Evolutionary conservation across 2,329 filamentous ascomycete genomes (phyloP), one percentile per base, ranked within the genome.

Genomic region (Beauveria bassiana): DNA sequence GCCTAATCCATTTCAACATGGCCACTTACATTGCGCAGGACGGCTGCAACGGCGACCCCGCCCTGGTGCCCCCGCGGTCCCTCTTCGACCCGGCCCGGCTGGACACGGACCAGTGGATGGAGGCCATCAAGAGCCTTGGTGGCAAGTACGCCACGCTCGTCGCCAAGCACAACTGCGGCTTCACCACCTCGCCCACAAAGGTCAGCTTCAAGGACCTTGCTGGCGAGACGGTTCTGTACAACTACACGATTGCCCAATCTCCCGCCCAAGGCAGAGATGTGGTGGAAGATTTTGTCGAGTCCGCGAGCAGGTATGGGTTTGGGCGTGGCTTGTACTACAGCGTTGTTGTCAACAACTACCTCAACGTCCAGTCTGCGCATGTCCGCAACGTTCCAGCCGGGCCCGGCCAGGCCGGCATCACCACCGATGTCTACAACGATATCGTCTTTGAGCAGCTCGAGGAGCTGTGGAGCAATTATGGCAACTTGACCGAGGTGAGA

Each of bases 111-210:
- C 67, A 65, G 51, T 71, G 69, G 69, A 67, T 71, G 66, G 67
- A 71, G 31, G 64, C 65, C 7, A 67, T 68, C 43, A 59, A 54
- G 20, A 66, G 69, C 9, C 56, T 68, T 0, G 70, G 70, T n/a
- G 70, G 66, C 10, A 66, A 66, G 43, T 70, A 70, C 54, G 70
- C 70, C 18, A 71, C 70, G 1, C 62, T 71, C 28, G 69, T 70
- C 5, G 70, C 67, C 9, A 71, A 70, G 55, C 70, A 71, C 60
- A 71, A 71, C 52, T 71, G 70, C 59, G 70, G 70, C 14, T 71
- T 70, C 61, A 66, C 66, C 3, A 68, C 64, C 2, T 71, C 69
- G 69, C 69, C 70, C 1, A 70, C 68, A 45, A 51, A 68, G 43
- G 68, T 71, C 6, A 64, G 57, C 18, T 70, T 71, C 51, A 54